Evolutionary conservation across 805 yeast species (phyloP).

Genomic region (Teunomyces cretensis): DNA sequence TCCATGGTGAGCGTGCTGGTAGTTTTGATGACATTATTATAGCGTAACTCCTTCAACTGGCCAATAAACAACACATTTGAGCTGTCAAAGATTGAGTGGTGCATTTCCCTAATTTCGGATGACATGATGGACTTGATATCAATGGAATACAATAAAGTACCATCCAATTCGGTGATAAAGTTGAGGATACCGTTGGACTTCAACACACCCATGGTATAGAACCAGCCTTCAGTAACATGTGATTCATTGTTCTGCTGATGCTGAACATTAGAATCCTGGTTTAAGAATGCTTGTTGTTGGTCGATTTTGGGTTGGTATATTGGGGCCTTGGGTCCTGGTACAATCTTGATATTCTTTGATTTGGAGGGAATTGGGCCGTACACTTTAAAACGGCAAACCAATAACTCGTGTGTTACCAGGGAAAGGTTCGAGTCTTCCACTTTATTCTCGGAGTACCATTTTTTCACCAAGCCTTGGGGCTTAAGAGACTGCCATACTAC

Average conservation of each 20-base stretch:
- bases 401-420: constrained; percentile 35
- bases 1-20: constrained; percentile 25
- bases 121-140: constrained; percentile 52
- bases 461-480: constrained; percentile 53
- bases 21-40: constrained; percentile 35
- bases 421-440: constrained; percentile 22
- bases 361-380: constrained; percentile 60
- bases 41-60: constrained; percentile 51
- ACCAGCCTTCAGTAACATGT: constrained; percentile 58
- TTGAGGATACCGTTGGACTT: constrained; percentile 63
- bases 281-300: constrained; percentile 1
- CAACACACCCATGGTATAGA: constrained; percentile 67
- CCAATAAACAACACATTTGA: constrained; percentile 63
- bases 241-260: constrained; percentile 7
- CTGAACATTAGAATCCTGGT: not conserved
- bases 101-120: constrained; percentile 64
- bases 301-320: constrained; percentile 19
- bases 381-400: constrained; percentile 64
- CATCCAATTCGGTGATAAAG: constrained; percentile 62
- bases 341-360: constrained; percentile 36
- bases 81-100: constrained; percentile 59
- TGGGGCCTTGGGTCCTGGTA: constrained; percentile 40
- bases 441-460: constrained; percentile 48
- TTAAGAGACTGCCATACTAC: constrained; percentile 58
- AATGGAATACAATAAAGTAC: constrained; percentile 57